Evolutionary conservation across 306 rosid genomes (phyloP).

Genomic region (Trichosanthes truncata): DNA sequence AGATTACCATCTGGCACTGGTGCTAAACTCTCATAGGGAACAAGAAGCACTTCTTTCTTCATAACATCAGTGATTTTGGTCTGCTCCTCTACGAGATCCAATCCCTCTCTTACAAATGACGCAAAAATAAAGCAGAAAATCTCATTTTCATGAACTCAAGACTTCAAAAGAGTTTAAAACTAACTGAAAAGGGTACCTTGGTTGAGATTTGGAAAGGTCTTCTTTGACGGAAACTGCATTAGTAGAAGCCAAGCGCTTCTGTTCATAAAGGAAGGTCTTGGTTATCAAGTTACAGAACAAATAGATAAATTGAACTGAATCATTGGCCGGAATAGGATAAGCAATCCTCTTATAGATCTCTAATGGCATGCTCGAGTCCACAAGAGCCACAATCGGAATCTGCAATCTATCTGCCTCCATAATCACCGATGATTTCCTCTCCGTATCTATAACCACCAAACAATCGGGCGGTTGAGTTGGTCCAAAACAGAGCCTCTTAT

Average conservation of each 20-base stretch:
- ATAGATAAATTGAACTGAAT: constrained; percentile 58
- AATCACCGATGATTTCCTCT: constrained; percentile 50
- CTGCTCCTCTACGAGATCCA: constrained; percentile 26
- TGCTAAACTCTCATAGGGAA: constrained; percentile 38
- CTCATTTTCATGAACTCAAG: background rate
- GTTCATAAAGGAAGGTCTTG: constrained; percentile 49
- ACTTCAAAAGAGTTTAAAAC: background rate
- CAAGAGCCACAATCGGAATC: constrained; percentile 70
- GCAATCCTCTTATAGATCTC: constrained; percentile 43
- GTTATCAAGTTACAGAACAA: constrained; percentile 71
- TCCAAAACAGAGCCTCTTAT: constrained; percentile 58
- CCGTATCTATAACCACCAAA: constrained; percentile 53
- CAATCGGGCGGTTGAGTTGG: constrained; percentile 75
- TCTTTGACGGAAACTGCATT: constrained; percentile 2
- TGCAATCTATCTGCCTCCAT: constrained; percentile 54
- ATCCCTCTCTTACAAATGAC: constrained; percentile 25
- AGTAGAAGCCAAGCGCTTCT: constrained; percentile 16
- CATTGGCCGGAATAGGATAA: constrained; percentile 70
- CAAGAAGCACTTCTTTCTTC: constrained; percentile 29
- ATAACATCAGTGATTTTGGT: constrained; percentile 18
- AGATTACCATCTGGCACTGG: constrained; percentile 38
- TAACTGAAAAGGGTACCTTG: constrained; percentile 15
- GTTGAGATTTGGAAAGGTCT: constrained; percentile 7
- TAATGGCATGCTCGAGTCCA: constrained; percentile 51
- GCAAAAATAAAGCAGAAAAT: background rate